Evolutionary conservation across 768 basidiomycete genomes (phyloP).

Genomic region (Trametes coccinea): DNA sequence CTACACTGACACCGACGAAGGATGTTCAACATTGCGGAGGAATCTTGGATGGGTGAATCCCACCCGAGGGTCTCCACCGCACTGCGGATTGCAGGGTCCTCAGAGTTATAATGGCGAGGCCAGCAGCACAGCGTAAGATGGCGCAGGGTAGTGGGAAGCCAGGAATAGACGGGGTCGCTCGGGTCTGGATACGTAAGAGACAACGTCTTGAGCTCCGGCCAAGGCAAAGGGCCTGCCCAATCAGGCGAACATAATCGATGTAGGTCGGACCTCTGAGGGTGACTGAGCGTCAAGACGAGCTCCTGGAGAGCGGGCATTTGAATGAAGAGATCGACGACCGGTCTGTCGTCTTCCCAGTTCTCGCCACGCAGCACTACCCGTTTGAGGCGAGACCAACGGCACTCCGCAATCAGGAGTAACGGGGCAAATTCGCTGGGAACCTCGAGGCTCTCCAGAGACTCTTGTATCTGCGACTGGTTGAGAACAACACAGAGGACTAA

Average conservation of each 20-base stretch:
- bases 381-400: not conserved
- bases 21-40: not conserved
- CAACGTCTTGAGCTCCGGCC: not conserved
- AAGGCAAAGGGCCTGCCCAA: not conserved
- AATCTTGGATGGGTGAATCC: not conserved
- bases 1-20: not conserved
- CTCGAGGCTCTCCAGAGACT: not conserved
- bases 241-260: not conserved
- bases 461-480: not conserved
- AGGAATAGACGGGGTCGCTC: not conserved
- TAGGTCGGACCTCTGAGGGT: not conserved
- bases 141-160: not conserved
- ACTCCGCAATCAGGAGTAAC: not conserved
- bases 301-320: not conserved
- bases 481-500: not conserved
- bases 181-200: not conserved
- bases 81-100: not conserved
- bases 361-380: not conserved
- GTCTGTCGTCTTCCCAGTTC: not conserved
- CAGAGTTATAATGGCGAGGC: conserved; percentile 1
- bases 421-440: not conserved
- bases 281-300: not conserved
- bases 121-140: not conserved
- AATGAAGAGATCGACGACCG: not conserved
- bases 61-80: not conserved